Evolutionary conservation across 2,329 filamentous ascomycete species (phyloP).

Genomic region (Cercospora citrullina): DNA sequence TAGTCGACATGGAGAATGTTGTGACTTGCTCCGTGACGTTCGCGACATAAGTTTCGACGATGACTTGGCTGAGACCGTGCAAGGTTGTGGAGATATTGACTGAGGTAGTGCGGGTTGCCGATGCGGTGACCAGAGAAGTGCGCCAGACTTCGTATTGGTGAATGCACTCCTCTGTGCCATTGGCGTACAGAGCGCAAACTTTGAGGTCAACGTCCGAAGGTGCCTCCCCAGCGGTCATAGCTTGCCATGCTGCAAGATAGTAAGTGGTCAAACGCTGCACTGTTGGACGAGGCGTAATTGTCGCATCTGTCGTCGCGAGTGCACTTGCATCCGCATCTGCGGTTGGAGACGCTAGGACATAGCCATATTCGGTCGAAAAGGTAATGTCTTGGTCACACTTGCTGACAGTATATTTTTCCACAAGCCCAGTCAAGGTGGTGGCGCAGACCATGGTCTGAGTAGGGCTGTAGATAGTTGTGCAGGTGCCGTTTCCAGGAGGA

Average conservation of each 20-base stretch:
- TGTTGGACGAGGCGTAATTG: constrained; percentile 42
- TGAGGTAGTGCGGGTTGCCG: constrained; percentile 38
- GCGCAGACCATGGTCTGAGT: constrained; percentile 47
- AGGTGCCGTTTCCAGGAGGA: constrained; percentile 40
- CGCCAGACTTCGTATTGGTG: constrained; percentile 47
- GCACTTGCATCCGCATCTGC: constrained; percentile 25
- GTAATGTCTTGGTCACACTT: constrained; percentile 49
- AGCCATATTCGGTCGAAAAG: constrained; percentile 49
- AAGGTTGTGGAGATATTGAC: constrained; percentile 46
- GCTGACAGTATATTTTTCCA: constrained; percentile 44
- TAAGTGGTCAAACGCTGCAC: constrained; percentile 46
- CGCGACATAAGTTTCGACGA: constrained; percentile 44
- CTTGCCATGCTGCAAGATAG: constrained; percentile 48
- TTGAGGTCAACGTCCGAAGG: constrained; percentile 46
- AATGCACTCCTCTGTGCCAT: constrained; percentile 43
- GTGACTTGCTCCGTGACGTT: constrained; percentile 43
- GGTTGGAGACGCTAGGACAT: constrained; percentile 42
- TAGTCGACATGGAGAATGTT: constrained; percentile 43
- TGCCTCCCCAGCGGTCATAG: constrained; percentile 41
- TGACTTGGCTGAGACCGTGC: constrained; percentile 36
- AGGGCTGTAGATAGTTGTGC: constrained; percentile 45
- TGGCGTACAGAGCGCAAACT: constrained; percentile 42
- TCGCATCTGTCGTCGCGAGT: constrained; percentile 14
- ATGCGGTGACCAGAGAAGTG: constrained; percentile 42
- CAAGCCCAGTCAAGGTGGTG: constrained; percentile 46